These are phyloP conservation scores for Crucibulum cyathiforme DNA, from an alignment of 1,284 basidiomycete genomes.

Conservation along the genomic window DNA sequence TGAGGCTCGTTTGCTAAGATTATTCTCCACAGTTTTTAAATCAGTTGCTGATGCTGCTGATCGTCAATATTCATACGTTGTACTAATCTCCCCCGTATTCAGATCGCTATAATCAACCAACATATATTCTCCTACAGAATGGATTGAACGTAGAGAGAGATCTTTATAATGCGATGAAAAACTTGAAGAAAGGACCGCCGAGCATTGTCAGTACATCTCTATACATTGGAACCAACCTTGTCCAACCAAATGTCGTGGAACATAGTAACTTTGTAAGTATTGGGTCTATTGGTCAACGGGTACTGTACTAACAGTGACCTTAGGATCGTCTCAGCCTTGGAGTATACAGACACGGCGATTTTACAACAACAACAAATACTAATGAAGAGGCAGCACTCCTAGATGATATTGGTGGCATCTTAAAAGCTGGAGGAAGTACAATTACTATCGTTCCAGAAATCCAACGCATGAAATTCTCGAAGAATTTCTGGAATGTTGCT, in stretches of 20 bases:
- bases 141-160: constrained; percentile 78
- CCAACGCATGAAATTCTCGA: constrained; percentile 64
- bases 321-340: constrained; percentile 62
- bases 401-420: constrained; percentile 51
- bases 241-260: constrained; percentile 52
- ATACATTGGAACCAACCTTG: constrained; percentile 59
- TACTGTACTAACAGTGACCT: background rate
- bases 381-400: constrained; percentile 50
- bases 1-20: background rate
- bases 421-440: constrained; percentile 55
- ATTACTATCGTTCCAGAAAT: constrained; percentile 61
- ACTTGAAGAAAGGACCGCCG: constrained; percentile 48
- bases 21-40: constrained; percentile 50
- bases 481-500: constrained; percentile 71
- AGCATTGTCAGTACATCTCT: constrained; percentile 61
- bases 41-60: constrained; percentile 67
- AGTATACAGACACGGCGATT: constrained; percentile 55
- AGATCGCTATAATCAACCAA: constrained; percentile 54
- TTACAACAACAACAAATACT: constrained; percentile 48
- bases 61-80: constrained; percentile 66
- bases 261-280: constrained; percentile 58
- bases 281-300: background rate
- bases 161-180: constrained; percentile 59
- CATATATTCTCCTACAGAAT: constrained; percentile 78
- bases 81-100: constrained; percentile 57